Conservation (phyloP, 305 asterid species). For the Fraxinus dipetala region DNA sequence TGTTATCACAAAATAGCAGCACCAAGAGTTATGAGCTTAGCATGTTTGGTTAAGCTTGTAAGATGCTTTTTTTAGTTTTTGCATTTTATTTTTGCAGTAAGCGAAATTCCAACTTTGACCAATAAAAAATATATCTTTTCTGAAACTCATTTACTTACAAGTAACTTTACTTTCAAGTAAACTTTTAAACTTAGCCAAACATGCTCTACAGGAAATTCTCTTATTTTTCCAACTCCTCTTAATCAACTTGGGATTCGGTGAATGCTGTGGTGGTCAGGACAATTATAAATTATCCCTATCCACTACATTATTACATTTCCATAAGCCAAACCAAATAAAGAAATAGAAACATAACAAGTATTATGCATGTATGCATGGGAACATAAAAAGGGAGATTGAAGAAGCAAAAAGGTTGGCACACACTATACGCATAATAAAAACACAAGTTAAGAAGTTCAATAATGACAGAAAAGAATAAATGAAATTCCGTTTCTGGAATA, state of each 20-base stretch:
- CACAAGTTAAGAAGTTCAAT: neutral
- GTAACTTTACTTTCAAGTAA: neutral
- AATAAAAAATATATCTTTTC: neutral
- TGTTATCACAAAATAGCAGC: neutral
- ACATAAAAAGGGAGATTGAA: neutral
- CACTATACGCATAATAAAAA: neutral
- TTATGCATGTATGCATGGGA: neutral
- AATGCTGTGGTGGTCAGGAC: neutral
- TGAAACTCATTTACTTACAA: neutral
- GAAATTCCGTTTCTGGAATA: neutral
- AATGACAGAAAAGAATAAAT: neutral
- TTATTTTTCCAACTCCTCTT: neutral
- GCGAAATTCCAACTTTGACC: neutral
- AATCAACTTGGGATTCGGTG: neutral
- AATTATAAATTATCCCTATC: neutral
- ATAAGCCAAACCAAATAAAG: neutral
- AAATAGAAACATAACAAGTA: neutral
- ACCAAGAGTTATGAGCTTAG: neutral
- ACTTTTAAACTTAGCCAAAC: neutral
- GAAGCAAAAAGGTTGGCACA: neutral
- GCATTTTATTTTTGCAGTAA: neutral
- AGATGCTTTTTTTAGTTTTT: neutral
- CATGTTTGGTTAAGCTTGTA: neutral
- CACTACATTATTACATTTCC: neutral
- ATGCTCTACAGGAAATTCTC: neutral